phyloP scores from a whole-genome alignment of 2,329 filamentous ascomycete species.

The Sordariomycetes sp. region DNA sequence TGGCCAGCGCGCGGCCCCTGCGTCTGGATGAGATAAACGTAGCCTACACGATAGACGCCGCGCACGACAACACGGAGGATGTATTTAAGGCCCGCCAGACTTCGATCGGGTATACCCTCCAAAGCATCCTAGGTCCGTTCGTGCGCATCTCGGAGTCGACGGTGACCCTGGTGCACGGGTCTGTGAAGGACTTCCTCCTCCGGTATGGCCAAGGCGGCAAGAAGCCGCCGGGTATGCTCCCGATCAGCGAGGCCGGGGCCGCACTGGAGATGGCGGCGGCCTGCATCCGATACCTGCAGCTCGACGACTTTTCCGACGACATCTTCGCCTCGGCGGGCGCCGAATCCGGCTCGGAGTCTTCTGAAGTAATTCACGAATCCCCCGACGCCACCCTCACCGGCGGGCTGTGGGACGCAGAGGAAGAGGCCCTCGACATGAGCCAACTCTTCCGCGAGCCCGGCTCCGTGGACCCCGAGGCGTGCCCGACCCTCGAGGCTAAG shows the following conservation, averaged over 20 bases:
- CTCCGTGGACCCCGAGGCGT: conserved; percentile 12
- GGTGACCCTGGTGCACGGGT: conserved; percentile 23
- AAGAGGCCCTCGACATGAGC: conserved; percentile 9
- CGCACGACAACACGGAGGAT: conserved; percentile 13
- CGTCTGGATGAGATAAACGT: conserved; percentile 21
- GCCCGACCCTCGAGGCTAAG: conserved; percentile 11
- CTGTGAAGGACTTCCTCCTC: conserved; percentile 22
- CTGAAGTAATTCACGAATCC: neutral
- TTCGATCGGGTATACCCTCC: conserved; percentile 18
- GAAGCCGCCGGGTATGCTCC: conserved; percentile 3
- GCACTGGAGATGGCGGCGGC: conserved; percentile 10
- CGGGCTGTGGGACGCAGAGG: conserved; percentile 4
- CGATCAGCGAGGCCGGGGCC: conserved; percentile 7
- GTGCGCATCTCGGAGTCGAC: conserved; percentile 18
- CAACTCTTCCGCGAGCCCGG: conserved; percentile 15
- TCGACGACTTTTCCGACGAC: conserved; percentile 21
- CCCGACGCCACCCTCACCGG: neutral
- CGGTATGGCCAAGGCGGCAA: neutral
- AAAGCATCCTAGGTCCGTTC: conserved; percentile 19
- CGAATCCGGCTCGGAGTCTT: neutral
- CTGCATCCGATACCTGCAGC: conserved; percentile 17
- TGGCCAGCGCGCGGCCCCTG: conserved; percentile 21
- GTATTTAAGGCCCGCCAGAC: conserved; percentile 14
- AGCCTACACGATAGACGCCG: conserved; percentile 15
- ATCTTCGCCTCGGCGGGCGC: conserved; percentile 11